A percentile compares a stretch with the other conserved stretches of the same genome.
phyloP scores from a whole-genome alignment of 2,329 filamentous ascomycete genomes.

The Hypoxylon rubiginosum region DNA sequence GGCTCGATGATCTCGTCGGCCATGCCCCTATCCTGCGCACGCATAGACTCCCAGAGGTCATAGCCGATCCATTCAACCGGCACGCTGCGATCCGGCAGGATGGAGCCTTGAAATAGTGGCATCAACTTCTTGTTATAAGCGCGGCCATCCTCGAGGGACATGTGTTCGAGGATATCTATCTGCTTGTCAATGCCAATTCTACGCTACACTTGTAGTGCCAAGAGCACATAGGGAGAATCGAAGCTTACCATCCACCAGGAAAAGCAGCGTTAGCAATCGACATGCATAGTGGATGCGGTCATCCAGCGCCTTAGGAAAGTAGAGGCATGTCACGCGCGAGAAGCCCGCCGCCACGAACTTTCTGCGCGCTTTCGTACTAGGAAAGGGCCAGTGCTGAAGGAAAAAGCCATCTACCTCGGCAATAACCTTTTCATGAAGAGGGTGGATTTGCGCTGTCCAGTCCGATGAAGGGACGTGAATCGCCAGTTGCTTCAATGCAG shows the following conservation, averaged over 20 bases:
- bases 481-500: not conserved
- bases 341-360: constrained; percentile 54
- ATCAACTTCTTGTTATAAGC: constrained; percentile 57
- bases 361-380: constrained; percentile 46
- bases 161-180: constrained; percentile 58
- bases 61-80: constrained; percentile 55
- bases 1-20: constrained; percentile 54
- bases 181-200: not conserved
- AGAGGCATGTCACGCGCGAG: constrained; percentile 55
- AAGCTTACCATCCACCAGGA: constrained; percentile 58
- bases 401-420: constrained; percentile 56
- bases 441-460: constrained; percentile 42
- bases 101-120: constrained; percentile 51
- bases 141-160: constrained; percentile 56
- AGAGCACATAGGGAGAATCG: not conserved
- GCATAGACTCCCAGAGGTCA: constrained; percentile 56
- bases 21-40: constrained; percentile 49
- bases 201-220: not conserved
- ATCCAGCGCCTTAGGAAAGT: constrained; percentile 55
- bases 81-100: constrained; percentile 48
- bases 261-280: constrained; percentile 56
- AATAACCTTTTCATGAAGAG: constrained; percentile 45
- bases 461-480: constrained; percentile 15
- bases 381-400: constrained; percentile 56
- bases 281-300: constrained; percentile 57